phyloP scores from a whole-genome alignment of 257 asterid species.

The Euphrasia confusa region DNA sequence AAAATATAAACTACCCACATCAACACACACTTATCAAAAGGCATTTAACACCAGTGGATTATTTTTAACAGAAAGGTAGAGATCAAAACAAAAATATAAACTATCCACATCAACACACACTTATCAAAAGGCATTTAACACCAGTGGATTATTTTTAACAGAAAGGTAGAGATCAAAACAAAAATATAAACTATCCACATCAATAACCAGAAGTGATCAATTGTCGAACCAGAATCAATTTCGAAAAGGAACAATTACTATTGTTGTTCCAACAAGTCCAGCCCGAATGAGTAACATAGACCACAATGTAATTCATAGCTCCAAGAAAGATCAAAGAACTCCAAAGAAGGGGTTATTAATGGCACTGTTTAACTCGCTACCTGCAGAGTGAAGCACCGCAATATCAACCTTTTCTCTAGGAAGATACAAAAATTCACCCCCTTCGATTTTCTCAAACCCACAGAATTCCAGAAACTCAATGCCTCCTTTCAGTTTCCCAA shows the following conservation, averaged over 20 bases:
- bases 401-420: slow-evolving; percentile 80
- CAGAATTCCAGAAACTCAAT: slow-evolving; percentile 81
- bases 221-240: background rate
- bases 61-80: too few species aligned
- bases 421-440: slow-evolving; percentile 74
- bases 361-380: slow-evolving; percentile 81
- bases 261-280: background rate
- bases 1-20: too few species aligned
- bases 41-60: too few species aligned
- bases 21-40: too few species aligned
- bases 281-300: slow-evolving; percentile 7
- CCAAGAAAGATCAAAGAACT: slow-evolving; percentile 46
- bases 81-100: too few species aligned
- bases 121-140: background rate
- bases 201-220: slow-evolving; percentile 1
- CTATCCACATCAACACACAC: too few species aligned
- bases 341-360: slow-evolving; percentile 90
- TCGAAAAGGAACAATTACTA: background rate
- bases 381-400: slow-evolving; percentile 84
- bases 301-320: background rate
- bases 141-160: background rate
- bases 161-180: background rate
- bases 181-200: background rate
- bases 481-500: slow-evolving; percentile 88
- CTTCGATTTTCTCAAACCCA: slow-evolving; percentile 89